Evolutionary conservation across 2,329 filamentous ascomycete genomes (phyloP), one percentile per base, ranked within the genome.

Genomic region (Pyricularia grisea): DNA sequence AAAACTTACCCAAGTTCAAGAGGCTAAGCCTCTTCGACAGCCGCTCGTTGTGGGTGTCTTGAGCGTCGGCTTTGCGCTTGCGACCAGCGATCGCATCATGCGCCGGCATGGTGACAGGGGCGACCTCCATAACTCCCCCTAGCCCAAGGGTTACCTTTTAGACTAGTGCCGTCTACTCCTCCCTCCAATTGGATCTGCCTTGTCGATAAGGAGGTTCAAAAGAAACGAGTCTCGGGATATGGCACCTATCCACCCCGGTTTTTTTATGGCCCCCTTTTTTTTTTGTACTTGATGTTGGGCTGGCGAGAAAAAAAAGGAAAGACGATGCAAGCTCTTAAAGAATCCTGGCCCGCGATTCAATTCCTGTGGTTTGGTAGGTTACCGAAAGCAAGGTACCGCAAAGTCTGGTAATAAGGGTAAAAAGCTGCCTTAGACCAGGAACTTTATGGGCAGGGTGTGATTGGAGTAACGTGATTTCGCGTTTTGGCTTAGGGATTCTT

Each of bases 11-110:
- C 72, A 97, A 81, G 77, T 94, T 93, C 69, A 97, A 84, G 67
- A 92, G 82, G 76, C 92, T 92, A 78, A 97, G 85, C 72, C 91
- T 87, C 82, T 97, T 97, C 65, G 91, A 90, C 72, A 97, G 85
- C 68, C 93, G 90, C 80, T 96, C 87, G 72, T 87, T 88, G 74
- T 87, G 73, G n/a, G 76, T 76, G 12, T 61, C 83, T 71, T 86
- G 85, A 17, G 78, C 77, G 68, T 87, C 84, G 70, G 87, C 85
- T 78, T 89, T 90, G 74, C 88, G 81, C 80, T 90, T 90, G 75
- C 83, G 80, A 73, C 76, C 75, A 71, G 70, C 67, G 71, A 27
- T 70, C 67, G 42, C 65, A 9, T 33, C 33, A 14, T 50, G 42
- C 61, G 64, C 50, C 69, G 67, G 61, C 58, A 64, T 36, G 28